Base-by-base conservation (phyloP, 352 stramenopile genomes). In the Phytophthora europaea region DNA sequence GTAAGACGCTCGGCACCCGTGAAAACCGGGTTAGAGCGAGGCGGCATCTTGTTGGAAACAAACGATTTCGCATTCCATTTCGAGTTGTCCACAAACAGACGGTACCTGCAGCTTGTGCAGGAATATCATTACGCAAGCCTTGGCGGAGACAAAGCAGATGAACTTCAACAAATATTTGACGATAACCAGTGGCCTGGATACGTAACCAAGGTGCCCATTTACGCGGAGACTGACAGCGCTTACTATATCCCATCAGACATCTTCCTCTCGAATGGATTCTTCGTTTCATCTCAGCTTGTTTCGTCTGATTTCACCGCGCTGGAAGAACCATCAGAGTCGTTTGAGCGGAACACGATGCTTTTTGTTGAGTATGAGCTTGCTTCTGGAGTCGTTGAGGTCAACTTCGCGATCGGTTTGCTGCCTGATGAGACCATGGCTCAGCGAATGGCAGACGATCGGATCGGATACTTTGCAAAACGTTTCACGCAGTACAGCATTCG, bases 211-310 rank as follows among this genome's bases (percentile, higher is more conserved):
- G 68, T 94, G 8, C 64, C 80, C 7, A 92, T 93, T 61, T 86
- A 86, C 55, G 64, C 67, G n/a, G 87, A 94, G 65, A 92, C 81
- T 7, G 79, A 93, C 7, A 69, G 80, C 13, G 77, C 77, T 18
- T 89, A 79, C 63, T 80, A 87, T 51, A 81, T 94, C 56, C 68
- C 75, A 4, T 74, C 80, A 0, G 76, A 92, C 31, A 22, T 75
- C 18, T 92, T 95, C 36, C 65, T 93, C 53, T 62, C 72, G 3
- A 93, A 86, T 56, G 91, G 89, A 6, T 97, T 96, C 69, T 97
- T 91, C 53, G 87, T 95, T 15, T 86, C 87, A 0, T 68, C 76
- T 18, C 55, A 63, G 12, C 80, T 93, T 28, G 69, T 68, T 63
- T 75, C 73, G 10, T 53, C 55, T 4, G 61, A 70, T 47, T 78